Percentiles rank a stretch among this genome's conserved stretches.
These are phyloP conservation scores for Penicillium desertorum DNA, from an alignment of 495 filamentous ascomycete genomes.

Conservation along the genomic window DNA sequence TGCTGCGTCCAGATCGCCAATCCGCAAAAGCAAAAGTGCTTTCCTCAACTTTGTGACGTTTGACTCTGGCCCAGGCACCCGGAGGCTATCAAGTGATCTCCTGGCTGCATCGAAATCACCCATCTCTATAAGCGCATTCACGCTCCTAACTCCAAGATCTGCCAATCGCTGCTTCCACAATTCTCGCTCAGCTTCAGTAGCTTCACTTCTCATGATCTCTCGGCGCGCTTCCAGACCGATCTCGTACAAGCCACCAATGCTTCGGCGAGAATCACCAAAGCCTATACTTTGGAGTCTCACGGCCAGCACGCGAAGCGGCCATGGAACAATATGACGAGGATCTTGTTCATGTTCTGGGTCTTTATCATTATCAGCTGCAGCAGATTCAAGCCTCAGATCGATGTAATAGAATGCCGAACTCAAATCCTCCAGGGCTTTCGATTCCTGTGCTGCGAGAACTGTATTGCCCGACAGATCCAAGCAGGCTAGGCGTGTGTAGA, in stretches of 20 bases:
- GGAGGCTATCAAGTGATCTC: constrained; percentile 57
- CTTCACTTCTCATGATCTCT: constrained; percentile 43
- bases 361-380: constrained; percentile 37
- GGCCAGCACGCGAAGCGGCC: constrained; percentile 78
- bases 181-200: constrained; percentile 36
- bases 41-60: constrained; percentile 43
- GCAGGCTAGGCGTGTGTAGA: constrained; percentile 82
- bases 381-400: constrained; percentile 23
- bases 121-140: constrained; percentile 85
- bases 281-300: constrained; percentile 82
- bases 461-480: constrained; percentile 71
- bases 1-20: constrained; percentile 75
- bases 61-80: constrained; percentile 36
- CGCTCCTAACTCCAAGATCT: constrained; percentile 76
- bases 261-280: constrained; percentile 76
- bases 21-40: constrained; percentile 68
- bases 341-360: constrained; percentile 28
- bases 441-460: constrained; percentile 78
- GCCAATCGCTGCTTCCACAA: constrained; percentile 68
- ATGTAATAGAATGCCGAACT: constrained; percentile 68
- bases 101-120: constrained; percentile 76
- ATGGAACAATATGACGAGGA: constrained; percentile 68
- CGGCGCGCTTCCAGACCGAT: constrained; percentile 72
- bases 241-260: constrained; percentile 87
- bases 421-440: constrained; percentile 78